These are phyloP conservation scores for Aspergillus nomiae DNA, from an alignment of 2,329 filamentous ascomycete genomes.

Conservation along the genomic window DNA sequence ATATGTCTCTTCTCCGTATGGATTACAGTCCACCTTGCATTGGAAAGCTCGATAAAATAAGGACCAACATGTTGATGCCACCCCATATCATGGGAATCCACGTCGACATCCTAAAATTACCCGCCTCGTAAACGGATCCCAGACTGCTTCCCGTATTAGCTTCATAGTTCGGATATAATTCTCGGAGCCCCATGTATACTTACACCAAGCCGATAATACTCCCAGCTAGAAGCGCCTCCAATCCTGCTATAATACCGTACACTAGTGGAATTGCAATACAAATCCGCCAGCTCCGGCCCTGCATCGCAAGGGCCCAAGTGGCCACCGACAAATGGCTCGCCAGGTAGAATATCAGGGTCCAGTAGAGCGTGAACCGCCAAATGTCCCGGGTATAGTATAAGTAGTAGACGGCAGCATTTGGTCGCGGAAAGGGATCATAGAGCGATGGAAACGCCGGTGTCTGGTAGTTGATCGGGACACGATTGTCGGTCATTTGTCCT, in stretches of 20 bases:
- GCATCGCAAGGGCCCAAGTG: conserved; percentile 70
- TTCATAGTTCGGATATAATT: neutral
- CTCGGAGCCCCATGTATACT: conserved; percentile 38
- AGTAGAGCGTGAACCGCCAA: conserved; percentile 83
- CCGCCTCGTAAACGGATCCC: conserved; percentile 77
- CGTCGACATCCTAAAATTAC: conserved; percentile 87
- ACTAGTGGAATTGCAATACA: conserved; percentile 73
- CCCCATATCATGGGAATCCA: conserved; percentile 93
- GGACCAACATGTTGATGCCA: conserved; percentile 76
- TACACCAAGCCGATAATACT: conserved; percentile 80
- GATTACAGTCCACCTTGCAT: conserved; percentile 80
- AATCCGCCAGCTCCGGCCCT: conserved; percentile 52
- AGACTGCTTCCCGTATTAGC: conserved; percentile 54
- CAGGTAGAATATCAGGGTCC: conserved; percentile 79
- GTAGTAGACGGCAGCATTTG: conserved; percentile 59
- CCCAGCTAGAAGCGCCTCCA: conserved; percentile 78
- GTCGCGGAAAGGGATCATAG: conserved; percentile 69
- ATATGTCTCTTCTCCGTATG: neutral
- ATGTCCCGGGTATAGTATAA: conserved; percentile 77
- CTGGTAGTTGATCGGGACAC: conserved; percentile 60
- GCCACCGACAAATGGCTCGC: conserved; percentile 74
- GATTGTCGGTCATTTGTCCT: conserved; percentile 38
- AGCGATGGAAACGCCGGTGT: conserved; percentile 78
- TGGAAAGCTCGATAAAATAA: conserved; percentile 88
- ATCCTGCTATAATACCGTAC: conserved; percentile 70